Base-by-base conservation (phyloP, 805 yeast species). In the Ogataea pilisensis region DNA sequence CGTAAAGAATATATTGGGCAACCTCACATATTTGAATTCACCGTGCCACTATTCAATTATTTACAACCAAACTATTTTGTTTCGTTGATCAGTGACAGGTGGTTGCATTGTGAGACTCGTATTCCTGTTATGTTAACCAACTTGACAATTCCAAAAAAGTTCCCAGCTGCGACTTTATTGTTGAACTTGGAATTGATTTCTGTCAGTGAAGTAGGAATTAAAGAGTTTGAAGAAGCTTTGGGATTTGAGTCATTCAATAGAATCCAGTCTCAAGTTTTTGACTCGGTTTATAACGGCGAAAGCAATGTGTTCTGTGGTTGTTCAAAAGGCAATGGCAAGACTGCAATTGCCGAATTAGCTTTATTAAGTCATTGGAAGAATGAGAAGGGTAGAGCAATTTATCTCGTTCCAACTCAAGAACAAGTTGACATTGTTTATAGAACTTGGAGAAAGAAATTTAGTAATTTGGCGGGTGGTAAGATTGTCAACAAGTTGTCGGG, bases 291-390 rank as follows among this genome's bases (percentile, higher is more conserved):
- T 55, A 69, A 75, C 30, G 65, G 79, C 0, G 73, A 76, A 43
- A 44, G 48, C 1, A 83, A 72, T 45, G 60, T 80, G 0, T 74
- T 89, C 44, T 61, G 88, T 35, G 93, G 95, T 2, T 69, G 81
- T 19, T 66, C 91, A 0, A 82, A 85, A 50, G 93, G 93, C 1
- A 72, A 80, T 25, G 96, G 95, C 0, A 86, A 85, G 54, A 78
- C 87, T 0, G 71, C 64, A 0, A 64, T 82, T 46, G 91, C 86
- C 0, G 91, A 86, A 54, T 49, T 90, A 34, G 84, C 95, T 0
- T 60, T 90, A 2, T 58, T 87, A 49, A 73, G 74, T 34, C 85
- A 82, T 46, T 87, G 95, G 93, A 73, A 69, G 34, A 75, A 76
- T 42, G 79, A 75, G 41, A 72, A 71, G 29, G 91, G 91, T 1